Conservation (phyloP, 2,329 filamentous ascomycete species). For the Aaosphaeria pasadenensis region DNA sequence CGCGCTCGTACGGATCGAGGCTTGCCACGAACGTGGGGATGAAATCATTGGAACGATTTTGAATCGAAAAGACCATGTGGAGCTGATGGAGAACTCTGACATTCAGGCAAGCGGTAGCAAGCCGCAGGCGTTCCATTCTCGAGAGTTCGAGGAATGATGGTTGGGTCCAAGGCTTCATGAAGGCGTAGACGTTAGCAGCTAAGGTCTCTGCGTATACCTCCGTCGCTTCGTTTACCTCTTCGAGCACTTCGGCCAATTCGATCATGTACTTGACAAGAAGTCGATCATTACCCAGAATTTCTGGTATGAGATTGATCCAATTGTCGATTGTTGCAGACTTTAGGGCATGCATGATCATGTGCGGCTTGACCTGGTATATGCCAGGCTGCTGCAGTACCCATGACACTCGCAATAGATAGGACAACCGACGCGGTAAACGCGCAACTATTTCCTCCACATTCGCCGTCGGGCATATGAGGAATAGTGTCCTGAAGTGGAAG, state of each 20-base stretch:
- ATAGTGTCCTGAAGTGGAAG: slow-evolving; percentile 4
- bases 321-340: neutral
- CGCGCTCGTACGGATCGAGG: slow-evolving; percentile 8
- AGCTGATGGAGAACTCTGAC: slow-evolving; percentile 9
- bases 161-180: slow-evolving; percentile 4
- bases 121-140: slow-evolving; percentile 3
- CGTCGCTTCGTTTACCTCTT: slow-evolving; percentile 4
- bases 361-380: neutral
- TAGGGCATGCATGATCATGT: slow-evolving; percentile 1
- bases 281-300: neutral
- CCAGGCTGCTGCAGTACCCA: slow-evolving; percentile 1
- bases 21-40: slow-evolving; percentile 1
- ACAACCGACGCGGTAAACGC: slow-evolving; percentile 1
- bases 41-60: neutral
- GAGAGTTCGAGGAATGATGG: slow-evolving; percentile 4
- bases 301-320: neutral
- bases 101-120: slow-evolving; percentile 4
- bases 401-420: slow-evolving; percentile 1
- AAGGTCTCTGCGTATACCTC: slow-evolving; percentile 7
- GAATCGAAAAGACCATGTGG: neutral
- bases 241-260: slow-evolving; percentile 1
- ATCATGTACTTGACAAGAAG: slow-evolving; percentile 3
- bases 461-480: slow-evolving; percentile 6
- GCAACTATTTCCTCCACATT: slow-evolving; percentile 2
- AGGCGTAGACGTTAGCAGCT: slow-evolving; percentile 4